phyloP scores from a whole-genome alignment of 306 rosid species.

The Macrotyloma uniflorum region DNA sequence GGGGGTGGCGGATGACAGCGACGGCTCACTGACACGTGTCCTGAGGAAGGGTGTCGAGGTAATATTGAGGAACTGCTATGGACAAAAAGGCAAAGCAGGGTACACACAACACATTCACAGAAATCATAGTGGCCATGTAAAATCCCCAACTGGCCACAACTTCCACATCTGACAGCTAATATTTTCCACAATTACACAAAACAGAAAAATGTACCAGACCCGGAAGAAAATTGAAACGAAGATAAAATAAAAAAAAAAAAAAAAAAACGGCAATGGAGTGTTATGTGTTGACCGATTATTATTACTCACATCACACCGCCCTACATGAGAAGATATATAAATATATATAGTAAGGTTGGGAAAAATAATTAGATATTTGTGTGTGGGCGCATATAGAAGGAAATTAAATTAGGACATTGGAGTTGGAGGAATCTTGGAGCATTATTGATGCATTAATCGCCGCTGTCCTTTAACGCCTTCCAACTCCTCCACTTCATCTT shows the following conservation, averaged over 20 bases:
- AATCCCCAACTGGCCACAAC: constrained; percentile 25
- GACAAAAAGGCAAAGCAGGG: constrained; percentile 30
- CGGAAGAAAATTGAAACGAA: constrained; percentile 19
- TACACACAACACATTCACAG: not conserved
- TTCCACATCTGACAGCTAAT: constrained; percentile 40
- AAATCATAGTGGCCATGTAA: not conserved
- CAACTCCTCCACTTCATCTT: constrained; percentile 28
- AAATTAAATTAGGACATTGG: constrained; percentile 2
- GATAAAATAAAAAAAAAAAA: not conserved
- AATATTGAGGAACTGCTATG: not conserved
- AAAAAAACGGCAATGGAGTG: not conserved
- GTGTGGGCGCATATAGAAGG: not conserved
- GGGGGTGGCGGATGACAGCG: constrained; percentile 41
- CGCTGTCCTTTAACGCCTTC: constrained; percentile 36
- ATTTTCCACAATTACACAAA: constrained; percentile 13
- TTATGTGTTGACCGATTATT: constrained; percentile 39
- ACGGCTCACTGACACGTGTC: constrained; percentile 50
- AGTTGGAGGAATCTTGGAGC: constrained; percentile 51
- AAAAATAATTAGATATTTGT: not conserved
- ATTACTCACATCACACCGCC: constrained; percentile 39
- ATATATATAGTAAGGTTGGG: not conserved
- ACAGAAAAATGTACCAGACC: not conserved
- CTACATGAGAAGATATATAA: not conserved
- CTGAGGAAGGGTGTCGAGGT: constrained; percentile 22
- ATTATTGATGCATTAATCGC: constrained; percentile 49